phyloP scores from a whole-genome alignment of 148 eudicot genomes.

The Rhododendron griersonianum region DNA sequence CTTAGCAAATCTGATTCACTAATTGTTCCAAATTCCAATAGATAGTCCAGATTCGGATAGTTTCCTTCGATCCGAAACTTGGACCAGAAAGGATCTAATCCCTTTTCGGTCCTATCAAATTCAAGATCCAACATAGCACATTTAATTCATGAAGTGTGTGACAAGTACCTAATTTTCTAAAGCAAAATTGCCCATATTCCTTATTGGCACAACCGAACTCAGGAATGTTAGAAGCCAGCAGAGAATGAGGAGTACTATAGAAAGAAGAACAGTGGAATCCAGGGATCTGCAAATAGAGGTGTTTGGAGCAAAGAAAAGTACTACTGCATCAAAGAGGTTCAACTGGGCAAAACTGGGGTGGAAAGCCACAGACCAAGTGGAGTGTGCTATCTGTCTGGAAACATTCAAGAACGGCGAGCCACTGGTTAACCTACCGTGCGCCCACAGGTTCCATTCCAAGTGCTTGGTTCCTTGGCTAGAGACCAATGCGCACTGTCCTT shows the following conservation, averaged over 20 bases:
- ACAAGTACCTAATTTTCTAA: neutral
- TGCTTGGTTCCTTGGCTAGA: slow-evolving; percentile 80
- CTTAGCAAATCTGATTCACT: too few species aligned
- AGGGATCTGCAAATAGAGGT: slow-evolving; percentile 35
- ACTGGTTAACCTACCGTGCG: slow-evolving; percentile 49
- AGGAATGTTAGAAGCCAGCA: slow-evolving; percentile 25
- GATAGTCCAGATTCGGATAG: too few species aligned
- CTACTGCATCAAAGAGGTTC: slow-evolving; percentile 22
- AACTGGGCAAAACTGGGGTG: slow-evolving; percentile 45
- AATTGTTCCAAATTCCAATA: too few species aligned
- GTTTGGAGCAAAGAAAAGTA: slow-evolving; percentile 32
- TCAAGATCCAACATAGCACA: neutral
- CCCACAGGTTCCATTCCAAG: slow-evolving; percentile 67
- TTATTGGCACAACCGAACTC: neutral
- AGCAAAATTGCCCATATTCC: neutral
- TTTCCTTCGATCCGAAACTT: too few species aligned
- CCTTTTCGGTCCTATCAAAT: neutral
- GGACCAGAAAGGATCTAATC: neutral
- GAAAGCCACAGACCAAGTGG: slow-evolving; percentile 52
- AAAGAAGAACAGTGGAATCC: slow-evolving; percentile 2
- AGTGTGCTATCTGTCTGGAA: slow-evolving; percentile 80
- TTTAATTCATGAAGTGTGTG: neutral
- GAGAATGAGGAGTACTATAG: slow-evolving; percentile 13
- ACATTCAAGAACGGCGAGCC: slow-evolving; percentile 42
- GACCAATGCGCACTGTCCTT: slow-evolving; percentile 65